Conservation (phyloP, 805 yeast species). For the Cyberlindnera misumaiensis region DNA sequence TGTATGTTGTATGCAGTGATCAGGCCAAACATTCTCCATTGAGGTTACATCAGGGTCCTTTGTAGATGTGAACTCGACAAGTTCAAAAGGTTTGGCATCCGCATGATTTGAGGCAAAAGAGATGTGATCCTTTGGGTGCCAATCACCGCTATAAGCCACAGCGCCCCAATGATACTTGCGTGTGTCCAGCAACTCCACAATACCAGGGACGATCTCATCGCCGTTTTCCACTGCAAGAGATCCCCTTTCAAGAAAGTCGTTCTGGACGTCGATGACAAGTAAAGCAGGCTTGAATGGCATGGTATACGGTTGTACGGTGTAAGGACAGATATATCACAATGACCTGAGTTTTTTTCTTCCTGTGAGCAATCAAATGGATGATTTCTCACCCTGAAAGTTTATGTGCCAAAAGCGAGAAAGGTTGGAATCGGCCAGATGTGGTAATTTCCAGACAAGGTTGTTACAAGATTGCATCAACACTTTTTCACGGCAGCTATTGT, state of each 20-base stretch:
- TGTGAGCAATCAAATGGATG: no score
- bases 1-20: constrained; percentile 75
- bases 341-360: no score
- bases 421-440: neutral
- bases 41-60: constrained; percentile 24
- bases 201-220: constrained; percentile 44
- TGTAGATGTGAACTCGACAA: constrained; percentile 46
- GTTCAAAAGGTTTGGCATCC: constrained; percentile 41
- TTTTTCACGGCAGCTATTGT: constrained; percentile 3
- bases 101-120: constrained; percentile 75
- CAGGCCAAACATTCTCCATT: constrained; percentile 74
- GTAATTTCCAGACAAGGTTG: constrained; percentile 4
- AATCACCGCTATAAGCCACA: constrained; percentile 72
- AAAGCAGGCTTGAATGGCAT: constrained; percentile 52
- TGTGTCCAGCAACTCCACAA: constrained; percentile 39
- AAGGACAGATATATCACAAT: no score
- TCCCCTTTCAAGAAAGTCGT: constrained; percentile 84
- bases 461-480: constrained; percentile 21
- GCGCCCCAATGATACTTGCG: constrained; percentile 47
- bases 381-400: no score
- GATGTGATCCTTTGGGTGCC: constrained; percentile 77
- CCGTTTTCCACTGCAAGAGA: constrained; percentile 70
- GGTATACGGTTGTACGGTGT: no score
- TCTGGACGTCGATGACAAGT: constrained; percentile 74
- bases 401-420: no score